phyloP scores from a whole-genome alignment of 23 red algal species.

The Gracilaria domingensis region DNA sequence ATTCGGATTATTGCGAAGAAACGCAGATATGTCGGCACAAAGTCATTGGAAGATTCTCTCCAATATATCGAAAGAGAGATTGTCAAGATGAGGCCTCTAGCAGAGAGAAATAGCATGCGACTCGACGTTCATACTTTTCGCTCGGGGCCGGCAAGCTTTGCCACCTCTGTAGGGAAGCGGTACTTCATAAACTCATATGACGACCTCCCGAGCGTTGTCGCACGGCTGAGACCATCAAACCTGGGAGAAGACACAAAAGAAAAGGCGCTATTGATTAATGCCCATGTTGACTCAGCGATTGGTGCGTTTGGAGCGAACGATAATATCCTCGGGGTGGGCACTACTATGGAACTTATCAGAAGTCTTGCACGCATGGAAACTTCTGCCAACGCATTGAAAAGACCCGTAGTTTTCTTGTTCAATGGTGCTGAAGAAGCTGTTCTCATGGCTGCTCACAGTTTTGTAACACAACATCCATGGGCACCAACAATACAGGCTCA shows the following conservation, averaged over 20 bases:
- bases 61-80: slow-evolving; percentile 43
- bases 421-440: slow-evolving; percentile 96
- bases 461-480: slow-evolving; percentile 80
- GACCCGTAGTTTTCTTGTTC: slow-evolving; percentile 85
- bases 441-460: slow-evolving; percentile 88
- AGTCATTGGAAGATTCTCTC: slow-evolving; percentile 54
- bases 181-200: slow-evolving; percentile 41
- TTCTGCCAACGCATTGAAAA: slow-evolving; percentile 6
- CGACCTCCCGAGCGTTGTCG: slow-evolving; percentile 57
- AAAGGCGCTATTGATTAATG: slow-evolving; percentile 82
- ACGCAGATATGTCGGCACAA: slow-evolving; percentile 32
- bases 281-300: slow-evolving; percentile 89
- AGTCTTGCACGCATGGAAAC: slow-evolving; percentile 29
- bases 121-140: slow-evolving; percentile 57
- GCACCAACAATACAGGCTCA: slow-evolving; percentile 55
- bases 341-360: slow-evolving; percentile 74
- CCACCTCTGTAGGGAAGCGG: slow-evolving; percentile 30
- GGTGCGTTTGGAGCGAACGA: slow-evolving; percentile 86
- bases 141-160: slow-evolving; percentile 32
- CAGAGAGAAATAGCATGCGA: slow-evolving; percentile 13
- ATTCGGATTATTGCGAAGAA: slow-evolving; percentile 31
- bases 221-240: slow-evolving; percentile 40
- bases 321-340: slow-evolving; percentile 70
- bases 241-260: slow-evolving; percentile 21
- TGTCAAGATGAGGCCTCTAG: background rate